These are phyloP conservation scores for Nakazawaea ambrosiae DNA, from an alignment of 805 yeast species.

Conservation along the genomic window DNA sequence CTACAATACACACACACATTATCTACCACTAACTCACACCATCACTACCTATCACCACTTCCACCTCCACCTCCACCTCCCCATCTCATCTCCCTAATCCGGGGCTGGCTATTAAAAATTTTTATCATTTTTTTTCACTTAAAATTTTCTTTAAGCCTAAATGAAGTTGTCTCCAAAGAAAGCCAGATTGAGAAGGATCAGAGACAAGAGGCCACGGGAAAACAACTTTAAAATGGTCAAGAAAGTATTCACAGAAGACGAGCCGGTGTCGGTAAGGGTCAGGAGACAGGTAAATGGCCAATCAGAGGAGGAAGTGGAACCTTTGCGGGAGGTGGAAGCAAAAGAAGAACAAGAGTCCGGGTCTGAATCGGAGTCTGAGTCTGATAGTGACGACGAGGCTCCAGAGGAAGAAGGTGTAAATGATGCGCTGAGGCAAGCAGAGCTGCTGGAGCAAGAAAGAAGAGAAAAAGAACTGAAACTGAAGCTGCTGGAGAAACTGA, in stretches of 20 bases:
- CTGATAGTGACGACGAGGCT: constrained; percentile 10
- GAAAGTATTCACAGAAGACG: constrained; percentile 4
- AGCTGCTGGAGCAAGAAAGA: constrained; percentile 5
- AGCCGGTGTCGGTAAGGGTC: constrained; percentile 5
- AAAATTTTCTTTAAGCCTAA: too few species aligned
- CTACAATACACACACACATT: too few species aligned
- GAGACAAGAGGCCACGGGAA: neutral
- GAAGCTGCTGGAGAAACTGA: constrained; percentile 23
- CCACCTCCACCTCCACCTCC: too few species aligned
- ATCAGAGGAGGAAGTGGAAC: too few species aligned
- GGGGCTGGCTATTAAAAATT: too few species aligned
- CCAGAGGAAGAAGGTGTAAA: constrained; percentile 10
- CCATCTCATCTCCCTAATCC: too few species aligned
- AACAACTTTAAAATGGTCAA: constrained; percentile 1
- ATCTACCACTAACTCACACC: too few species aligned
- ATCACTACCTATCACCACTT: too few species aligned
- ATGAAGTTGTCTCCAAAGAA: too few species aligned
- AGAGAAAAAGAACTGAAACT: constrained; percentile 16
- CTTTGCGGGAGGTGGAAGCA: neutral
- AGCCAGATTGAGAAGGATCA: too few species aligned
- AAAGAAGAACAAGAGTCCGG: neutral
- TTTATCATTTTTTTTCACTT: too few species aligned
- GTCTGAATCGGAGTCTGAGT: neutral
- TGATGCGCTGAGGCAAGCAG: neutral
- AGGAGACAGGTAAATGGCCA: neutral